Conservation (phyloP, 164 flowering plant species). For the Stephania cephalantha region DNA sequence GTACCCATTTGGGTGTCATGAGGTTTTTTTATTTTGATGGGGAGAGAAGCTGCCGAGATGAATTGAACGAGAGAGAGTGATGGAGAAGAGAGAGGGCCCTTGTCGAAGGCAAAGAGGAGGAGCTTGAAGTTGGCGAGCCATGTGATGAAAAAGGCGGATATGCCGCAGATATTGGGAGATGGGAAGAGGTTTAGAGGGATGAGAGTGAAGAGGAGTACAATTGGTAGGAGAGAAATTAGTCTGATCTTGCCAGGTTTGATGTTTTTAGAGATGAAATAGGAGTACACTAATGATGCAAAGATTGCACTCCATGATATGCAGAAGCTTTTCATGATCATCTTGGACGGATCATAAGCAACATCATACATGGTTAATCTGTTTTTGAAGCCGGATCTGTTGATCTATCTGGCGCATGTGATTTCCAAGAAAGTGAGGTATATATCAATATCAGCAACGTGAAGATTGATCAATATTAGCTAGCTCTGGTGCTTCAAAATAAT, state of each 20-base stretch:
- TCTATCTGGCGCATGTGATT: too few relatives aligned
- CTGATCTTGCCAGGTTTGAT: conserved; percentile 29
- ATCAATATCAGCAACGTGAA: too few relatives aligned
- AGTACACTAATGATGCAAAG: conserved; percentile 27
- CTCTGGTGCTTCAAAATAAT: too few relatives aligned
- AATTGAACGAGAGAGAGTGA: conserved; percentile 29
- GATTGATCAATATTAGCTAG: too few relatives aligned
- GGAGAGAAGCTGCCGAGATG: conserved; percentile 30
- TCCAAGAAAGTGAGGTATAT: too few relatives aligned
- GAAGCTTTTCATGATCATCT: conserved; percentile 27
- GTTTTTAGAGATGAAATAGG: conserved; percentile 21
- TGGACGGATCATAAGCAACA: conserved; percentile 9
- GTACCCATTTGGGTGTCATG: conserved; percentile 7
- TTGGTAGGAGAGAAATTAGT: conserved; percentile 34
- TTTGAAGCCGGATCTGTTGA: too few relatives aligned
- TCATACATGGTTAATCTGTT: too few relatives aligned
- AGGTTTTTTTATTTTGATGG: conserved; percentile 29
- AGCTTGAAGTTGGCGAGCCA: conserved; percentile 58
- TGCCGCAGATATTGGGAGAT: conserved; percentile 24
- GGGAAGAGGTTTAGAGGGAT: conserved; percentile 33
- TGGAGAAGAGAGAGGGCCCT: conserved; percentile 33
- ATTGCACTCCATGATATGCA: conserved; percentile 31
- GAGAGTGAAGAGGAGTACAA: conserved; percentile 32
- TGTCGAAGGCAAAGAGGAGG: conserved; percentile 29
- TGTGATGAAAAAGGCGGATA: conserved; percentile 31